Evolutionary conservation across 352 stramenopile species (phyloP), one percentile per base, ranked within the genome.

Genomic region (Pythium rishiriense): DNA sequence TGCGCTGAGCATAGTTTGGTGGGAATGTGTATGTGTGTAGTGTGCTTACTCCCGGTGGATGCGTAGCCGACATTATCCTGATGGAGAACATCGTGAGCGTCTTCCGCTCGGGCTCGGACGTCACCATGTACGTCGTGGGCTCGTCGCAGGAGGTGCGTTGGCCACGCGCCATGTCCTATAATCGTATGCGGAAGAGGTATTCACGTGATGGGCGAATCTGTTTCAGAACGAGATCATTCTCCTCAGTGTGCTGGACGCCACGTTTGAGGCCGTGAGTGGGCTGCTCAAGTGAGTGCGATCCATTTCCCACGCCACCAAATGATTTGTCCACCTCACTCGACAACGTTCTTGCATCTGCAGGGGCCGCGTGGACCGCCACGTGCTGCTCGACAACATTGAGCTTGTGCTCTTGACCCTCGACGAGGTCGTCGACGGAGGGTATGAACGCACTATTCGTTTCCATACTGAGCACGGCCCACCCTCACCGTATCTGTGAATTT

Each of bases 211-310:
- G n/a, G n/a, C n/a, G n/a, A n/a, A n/a, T n/a, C n/a, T n/a, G n/a
- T n/a, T n/a, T n/a, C 65, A 96, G 88, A 97, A 96, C 58, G 90
- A 97, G 62, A 73, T 97, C 17, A 96, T 97, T 52, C 68, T 97
- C 29, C 68, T 95, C 41, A 91, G 62, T 28, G 88, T 97, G 19
- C 73, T 97, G 39, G 85, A 96, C 51, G 85, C 82, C 19, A 80
- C 90, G 22, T 97, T 91, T 57, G 88, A 96, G 43, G 77, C 87
- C 42, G 81, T 95, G 21, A 94, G 82, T 72, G 87, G 79, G 41
- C 75, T 97, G 53, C 77, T 97, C 56, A 94, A 94, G 85, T 94
- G 57, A 72, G 85, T 83, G 1, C 0, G 17, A 15, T 47, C n/a
- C 19, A 35, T 25, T 41, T 17, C 55, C 6, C 59, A 3, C 24